Evolutionary conservation across 176 grass and related monocot genomes (phyloP).

Genomic region (Musa schizocarpa): DNA sequence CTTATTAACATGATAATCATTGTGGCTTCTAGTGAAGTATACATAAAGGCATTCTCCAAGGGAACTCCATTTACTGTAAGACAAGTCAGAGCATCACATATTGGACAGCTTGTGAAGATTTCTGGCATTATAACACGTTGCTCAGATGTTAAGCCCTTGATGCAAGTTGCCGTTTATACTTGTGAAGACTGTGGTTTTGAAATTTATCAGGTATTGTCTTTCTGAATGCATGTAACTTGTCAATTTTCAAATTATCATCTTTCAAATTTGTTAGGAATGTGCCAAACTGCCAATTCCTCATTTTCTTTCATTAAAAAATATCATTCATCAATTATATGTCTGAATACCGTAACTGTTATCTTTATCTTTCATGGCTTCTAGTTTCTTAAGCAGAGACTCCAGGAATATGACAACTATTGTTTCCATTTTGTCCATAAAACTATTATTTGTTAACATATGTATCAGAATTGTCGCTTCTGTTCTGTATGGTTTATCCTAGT

Average conservation of each 20-base stretch:
- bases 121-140: constrained; percentile 97
- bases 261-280: background rate
- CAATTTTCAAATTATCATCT: background rate
- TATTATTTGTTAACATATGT: too few relatives aligned
- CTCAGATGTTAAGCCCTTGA: constrained; percentile 90
- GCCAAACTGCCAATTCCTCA: too few relatives aligned
- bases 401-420: too few relatives aligned
- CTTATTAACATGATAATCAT: background rate
- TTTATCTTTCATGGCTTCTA: too few relatives aligned
- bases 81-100: constrained; percentile 93
- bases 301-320: background rate
- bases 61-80: constrained; percentile 61
- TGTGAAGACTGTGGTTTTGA: constrained; percentile 98
- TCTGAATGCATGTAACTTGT: background rate
- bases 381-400: too few relatives aligned
- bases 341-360: too few relatives aligned
- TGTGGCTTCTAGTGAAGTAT: constrained; percentile 70
- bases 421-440: too few relatives aligned
- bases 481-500: too few relatives aligned
- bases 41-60: constrained; percentile 87
- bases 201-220: constrained; percentile 87
- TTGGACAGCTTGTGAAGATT: constrained; percentile 98
- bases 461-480: too few relatives aligned
- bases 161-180: constrained; percentile 99
- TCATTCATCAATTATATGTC: too few relatives aligned